These are phyloP conservation scores for Ceratocystis harringtonii DNA, from an alignment of 2,329 filamentous ascomycete species.

Conservation along the genomic window DNA sequence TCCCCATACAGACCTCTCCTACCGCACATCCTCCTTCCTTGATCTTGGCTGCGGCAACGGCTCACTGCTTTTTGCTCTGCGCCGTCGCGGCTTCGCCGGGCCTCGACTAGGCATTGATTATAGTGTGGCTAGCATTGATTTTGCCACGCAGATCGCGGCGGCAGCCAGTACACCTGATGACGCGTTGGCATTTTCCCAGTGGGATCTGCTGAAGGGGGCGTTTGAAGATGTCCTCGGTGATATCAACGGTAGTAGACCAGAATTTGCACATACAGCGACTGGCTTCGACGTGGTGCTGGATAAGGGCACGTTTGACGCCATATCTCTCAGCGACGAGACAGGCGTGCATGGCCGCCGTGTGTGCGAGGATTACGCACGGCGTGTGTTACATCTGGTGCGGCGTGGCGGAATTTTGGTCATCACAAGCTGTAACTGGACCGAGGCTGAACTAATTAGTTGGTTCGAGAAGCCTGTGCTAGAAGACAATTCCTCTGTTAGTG, in stretches of 20 bases:
- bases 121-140: constrained; percentile 54
- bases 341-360: constrained; percentile 40
- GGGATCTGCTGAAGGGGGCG: constrained; percentile 45
- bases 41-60: constrained; percentile 94
- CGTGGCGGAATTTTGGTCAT: constrained; percentile 61
- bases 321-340: constrained; percentile 55
- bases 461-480: constrained; percentile 35
- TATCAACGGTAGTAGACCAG: neutral
- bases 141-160: constrained; percentile 51
- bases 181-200: constrained; percentile 34
- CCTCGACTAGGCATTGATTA: constrained; percentile 81
- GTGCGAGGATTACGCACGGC: constrained; percentile 59
- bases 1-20: constrained; percentile 25
- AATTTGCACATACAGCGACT: constrained; percentile 18
- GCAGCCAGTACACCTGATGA: constrained; percentile 19
- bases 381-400: constrained; percentile 53
- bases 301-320: constrained; percentile 95
- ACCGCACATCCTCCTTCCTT: constrained; percentile 38
- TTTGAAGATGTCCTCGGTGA: constrained; percentile 24
- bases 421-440: constrained; percentile 98
- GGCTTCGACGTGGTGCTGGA: constrained; percentile 90
- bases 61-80: constrained; percentile 66
- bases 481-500: too few relatives aligned
- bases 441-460: constrained; percentile 68
- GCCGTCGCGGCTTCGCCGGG: constrained; percentile 48